Evolutionary conservation across 352 stramenopile genomes (phyloP), one percentile per base, ranked within the genome.

Genomic region (Peronospora belbahrii): DNA sequence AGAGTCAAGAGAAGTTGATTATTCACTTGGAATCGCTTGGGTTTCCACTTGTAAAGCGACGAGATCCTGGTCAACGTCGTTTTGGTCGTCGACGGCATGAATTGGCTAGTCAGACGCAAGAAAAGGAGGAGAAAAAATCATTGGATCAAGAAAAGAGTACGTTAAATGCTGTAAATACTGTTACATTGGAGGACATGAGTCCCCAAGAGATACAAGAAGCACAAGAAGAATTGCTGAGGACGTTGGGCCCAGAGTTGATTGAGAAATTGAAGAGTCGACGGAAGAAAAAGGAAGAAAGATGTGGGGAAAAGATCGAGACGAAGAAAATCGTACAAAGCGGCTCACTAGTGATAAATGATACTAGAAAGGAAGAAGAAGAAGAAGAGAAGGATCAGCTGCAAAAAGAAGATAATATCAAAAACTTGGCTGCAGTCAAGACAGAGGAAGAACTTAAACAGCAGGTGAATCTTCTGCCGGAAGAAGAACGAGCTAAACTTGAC

Each of bases 401-500:
- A 23, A 55, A 64, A 30, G 42, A 65, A 32, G 37, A 68, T 17
- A 42, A 44, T 41, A 49, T 50, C 15, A 70, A 78, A n/a, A 63
- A 70, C 36, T 37, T 86, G 32, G 58, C 66, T 8, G 60, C 58
- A 3, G 81, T 89, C 25, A 56, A 67, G 47, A 89, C 56, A 1
- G 81, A 93, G 33, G 70, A 82, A 19, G 64, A 89, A 13, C 48
- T 93, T 6, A 53, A 68, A 14, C 50, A 54, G 11, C 66, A 78
- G 20, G 38, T 64, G 1, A 54, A 73, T 25, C 35, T 66, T 10
- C 48, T 93, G 11, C 70, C 81, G 0, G 36, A 65, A 0, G 81
- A 93, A 42, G 78, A 93, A 44, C 67, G 77, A 1, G 70, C 71
- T 13, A 93, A 93, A 47, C 62, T 87, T 37, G 70, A 74, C 41